Base-by-base conservation (phyloP, 371 early-diverging fungal species). In the Batkoa obscura region DNA sequence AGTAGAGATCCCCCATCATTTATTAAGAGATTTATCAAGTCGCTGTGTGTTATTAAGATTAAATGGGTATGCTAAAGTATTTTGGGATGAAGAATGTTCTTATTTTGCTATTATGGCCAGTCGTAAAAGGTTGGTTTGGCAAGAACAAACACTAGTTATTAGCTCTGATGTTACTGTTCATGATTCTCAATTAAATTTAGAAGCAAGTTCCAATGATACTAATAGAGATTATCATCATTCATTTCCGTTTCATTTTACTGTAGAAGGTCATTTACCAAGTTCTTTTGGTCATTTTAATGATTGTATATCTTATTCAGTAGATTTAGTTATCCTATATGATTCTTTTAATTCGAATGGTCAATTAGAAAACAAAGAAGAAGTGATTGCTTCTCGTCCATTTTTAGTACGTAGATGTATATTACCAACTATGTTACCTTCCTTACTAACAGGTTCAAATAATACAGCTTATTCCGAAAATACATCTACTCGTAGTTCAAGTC, bases 21-120 rank as follows among this genome's bases (percentile, higher is more conserved):
- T 33, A 4, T 17, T 55, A 15, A 23, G 33, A n/a, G 33, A 41
- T 12, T 34, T 55, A 5, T 13, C 10, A 3, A 17, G n/a, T n/a
- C 17, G 32, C 6, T 13, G 33, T 32, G 32, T 55, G 3, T 32
- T 12, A 17, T 9, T 55, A 5, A 42, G 55, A 10, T 42, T 33
- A 3, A 33, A 43, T 3, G 55, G 55, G 2, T 5, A 23, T 4
- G 55, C 55, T n/a, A 55, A 55, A 43, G 55, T 55, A 2, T 55
- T 41, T 30, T 55, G 55, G 55, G 55, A 55, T 13, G 55, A 55
- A 33, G 55, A 55, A 9, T 55, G 55, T 32, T 32, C 33, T 31
- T 55, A 55, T 33, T 55, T 55, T 33, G 45, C 45, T 33, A 43
- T 55, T 9, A 41, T 55, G 41, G 55, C 55, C 32, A 17, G 23